Conservation (phyloP, 2,329 filamentous ascomycete species). For the Colletotrichum phormii region DNA sequence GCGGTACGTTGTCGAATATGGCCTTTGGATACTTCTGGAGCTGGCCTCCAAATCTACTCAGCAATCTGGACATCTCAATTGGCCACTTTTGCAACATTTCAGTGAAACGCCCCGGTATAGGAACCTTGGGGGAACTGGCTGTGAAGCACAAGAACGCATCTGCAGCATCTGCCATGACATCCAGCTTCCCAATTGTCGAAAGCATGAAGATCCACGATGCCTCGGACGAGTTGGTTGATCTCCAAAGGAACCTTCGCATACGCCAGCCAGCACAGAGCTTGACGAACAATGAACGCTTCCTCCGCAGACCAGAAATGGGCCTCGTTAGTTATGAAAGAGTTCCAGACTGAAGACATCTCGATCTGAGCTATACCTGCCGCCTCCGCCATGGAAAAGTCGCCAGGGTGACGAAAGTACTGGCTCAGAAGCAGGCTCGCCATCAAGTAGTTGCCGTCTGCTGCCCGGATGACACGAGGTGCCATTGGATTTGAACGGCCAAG, state of each 20-base stretch:
- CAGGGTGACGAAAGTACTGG: neutral
- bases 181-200: neutral
- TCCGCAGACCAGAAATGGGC: neutral
- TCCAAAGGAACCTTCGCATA: neutral
- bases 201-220: neutral
- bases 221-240: neutral
- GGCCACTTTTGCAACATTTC: neutral
- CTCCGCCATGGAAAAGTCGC: neutral
- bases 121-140: no score
- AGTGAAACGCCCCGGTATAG: no score
- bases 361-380: neutral
- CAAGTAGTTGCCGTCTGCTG: neutral
- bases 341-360: neutral
- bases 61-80: neutral
- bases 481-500: neutral
- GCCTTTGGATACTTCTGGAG: neutral
- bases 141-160: neutral
- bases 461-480: neutral
- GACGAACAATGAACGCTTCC: neutral
- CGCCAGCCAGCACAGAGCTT: neutral
- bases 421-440: neutral
- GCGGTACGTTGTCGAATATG: neutral
- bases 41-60: neutral
- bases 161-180: neutral
- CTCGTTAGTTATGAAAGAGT: neutral